These are phyloP conservation scores for Leucosporidium scottii DNA, from an alignment of 768 basidiomycete genomes.

Conservation along the genomic window DNA sequence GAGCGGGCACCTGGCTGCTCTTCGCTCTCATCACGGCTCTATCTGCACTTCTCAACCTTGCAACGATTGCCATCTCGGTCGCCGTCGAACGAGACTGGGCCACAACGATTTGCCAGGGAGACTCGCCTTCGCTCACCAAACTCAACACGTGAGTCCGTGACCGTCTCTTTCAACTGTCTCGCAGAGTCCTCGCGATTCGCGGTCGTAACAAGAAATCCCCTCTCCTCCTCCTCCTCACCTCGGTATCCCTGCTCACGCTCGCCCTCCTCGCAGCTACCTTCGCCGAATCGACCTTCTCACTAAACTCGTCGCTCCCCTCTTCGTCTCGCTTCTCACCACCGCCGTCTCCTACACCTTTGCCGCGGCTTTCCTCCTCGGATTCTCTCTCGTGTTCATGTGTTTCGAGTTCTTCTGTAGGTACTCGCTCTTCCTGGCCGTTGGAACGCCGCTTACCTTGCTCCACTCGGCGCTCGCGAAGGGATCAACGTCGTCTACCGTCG, in stretches of 20 bases:
- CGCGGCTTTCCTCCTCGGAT: constrained; percentile 38
- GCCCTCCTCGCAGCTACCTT: constrained; percentile 19
- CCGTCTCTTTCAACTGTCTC: too few relatives aligned
- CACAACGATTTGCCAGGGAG: constrained; percentile 44
- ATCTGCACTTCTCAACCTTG: constrained; percentile 8
- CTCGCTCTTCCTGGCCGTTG: too few relatives aligned
- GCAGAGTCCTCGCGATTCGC: too few relatives aligned
- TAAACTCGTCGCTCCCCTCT: constrained; percentile 51
- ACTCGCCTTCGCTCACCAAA: constrained; percentile 42
- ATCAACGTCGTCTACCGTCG: constrained; percentile 45
- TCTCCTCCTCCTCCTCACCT: too few relatives aligned
- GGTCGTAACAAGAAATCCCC: too few relatives aligned
- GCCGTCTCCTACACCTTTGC: constrained; percentile 39
- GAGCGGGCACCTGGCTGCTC: neutral
- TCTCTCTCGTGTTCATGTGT: constrained; percentile 43
- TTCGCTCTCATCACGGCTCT: constrained; percentile 14
- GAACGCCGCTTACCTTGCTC: neutral
- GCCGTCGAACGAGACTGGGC: constrained; percentile 54
- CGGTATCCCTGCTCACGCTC: too few relatives aligned
- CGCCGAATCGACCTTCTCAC: constrained; percentile 47
- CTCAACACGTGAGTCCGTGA: constrained; percentile 48
- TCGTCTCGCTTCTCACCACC: constrained; percentile 50
- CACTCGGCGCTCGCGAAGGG: constrained; percentile 29
- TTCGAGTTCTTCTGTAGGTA: constrained; percentile 46
- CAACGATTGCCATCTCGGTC: constrained; percentile 45